Percentiles rank a stretch among this genome's conserved stretches.
These are phyloP conservation scores for Reutealis trisperma DNA, from an alignment of 345 rosid genomes.

Conservation along the genomic window DNA sequence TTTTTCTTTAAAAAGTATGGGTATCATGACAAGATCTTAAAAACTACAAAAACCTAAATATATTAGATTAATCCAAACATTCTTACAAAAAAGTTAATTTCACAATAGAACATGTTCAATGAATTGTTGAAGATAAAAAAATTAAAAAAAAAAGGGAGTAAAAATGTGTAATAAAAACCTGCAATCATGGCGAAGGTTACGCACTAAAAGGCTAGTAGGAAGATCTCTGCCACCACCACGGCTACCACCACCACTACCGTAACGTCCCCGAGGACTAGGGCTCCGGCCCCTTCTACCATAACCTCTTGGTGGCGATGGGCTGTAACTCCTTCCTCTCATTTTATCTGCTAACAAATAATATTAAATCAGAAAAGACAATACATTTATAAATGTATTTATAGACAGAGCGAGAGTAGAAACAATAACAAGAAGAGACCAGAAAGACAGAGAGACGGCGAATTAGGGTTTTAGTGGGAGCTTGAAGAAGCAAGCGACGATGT, in stretches of 20 bases:
- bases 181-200: slow-evolving; percentile 81
- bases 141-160: background rate
- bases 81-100: background rate
- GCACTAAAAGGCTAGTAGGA: slow-evolving; percentile 90
- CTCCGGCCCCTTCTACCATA: slow-evolving; percentile 63
- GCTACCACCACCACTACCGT: slow-evolving; percentile 44
- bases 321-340: slow-evolving; percentile 96
- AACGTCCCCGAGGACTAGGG: slow-evolving; percentile 67
- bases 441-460: background rate
- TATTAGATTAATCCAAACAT: background rate
- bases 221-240: slow-evolving; percentile 56
- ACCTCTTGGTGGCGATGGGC: slow-evolving; percentile 82
- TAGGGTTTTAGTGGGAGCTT: background rate
- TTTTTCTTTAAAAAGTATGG: too few species aligned
- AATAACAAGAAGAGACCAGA: background rate
- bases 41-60: too few species aligned
- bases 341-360: background rate
- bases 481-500: background rate
- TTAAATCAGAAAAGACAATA: background rate
- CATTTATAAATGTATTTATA: background rate
- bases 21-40: too few species aligned
- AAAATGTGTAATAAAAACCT: slow-evolving; percentile 41
- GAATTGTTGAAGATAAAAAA: background rate
- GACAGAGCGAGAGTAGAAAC: background rate
- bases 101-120: background rate